Base-by-base conservation (phyloP, 2,329 filamentous ascomycete genomes). In the Ophiostoma sp. region DNA sequence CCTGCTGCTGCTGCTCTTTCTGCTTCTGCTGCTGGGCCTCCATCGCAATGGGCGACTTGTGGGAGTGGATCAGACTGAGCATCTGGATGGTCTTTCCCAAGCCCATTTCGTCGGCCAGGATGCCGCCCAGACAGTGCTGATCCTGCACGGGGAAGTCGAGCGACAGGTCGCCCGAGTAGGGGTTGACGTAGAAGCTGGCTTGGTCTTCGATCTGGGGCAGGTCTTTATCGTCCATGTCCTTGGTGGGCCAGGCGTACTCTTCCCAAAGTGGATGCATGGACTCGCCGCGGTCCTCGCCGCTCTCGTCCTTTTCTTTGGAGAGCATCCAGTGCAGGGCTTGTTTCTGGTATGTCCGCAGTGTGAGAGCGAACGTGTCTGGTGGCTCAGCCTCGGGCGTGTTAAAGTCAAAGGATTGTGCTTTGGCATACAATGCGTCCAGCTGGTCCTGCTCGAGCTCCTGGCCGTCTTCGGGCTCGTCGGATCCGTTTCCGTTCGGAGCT, bases 191-290 rank as follows among this genome's bases (percentile, higher is more conserved):
- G 79, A 99, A 99, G 74, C 88, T 89, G 8, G 88, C 82, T 77
- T 94, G 90, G 2, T 87, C 89, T 11, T 89, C 84, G 8, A 96
- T 85, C 22, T 80, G 79, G 0, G 92, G 90, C 12, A 98, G 79
- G 5, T 92, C 88, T 57, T 92, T 89, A 76, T 96, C 95, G 77
- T 98, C 93, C 50, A 92, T 91, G 81, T 99, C 96, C 79, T 95
- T 94, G 0, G 85, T 84, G 0, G 96, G 96, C 94, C 95, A 99
- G 1, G 84, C 81, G 78, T 99, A 99, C 80, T 98, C 93, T 82
- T 99, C 96, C 96, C 96, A 99, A 0, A 99, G 82, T 0, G 96
- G 96, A 81, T 99, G 95, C 93, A 99, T 97, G 0, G 94, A 98
- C 3, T 86, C 74, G 17, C 66, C 87, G 12, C 90, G 87, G 11